phyloP scores from a whole-genome alignment of 805 yeast species.

The Peterozyma xylosa region DNA sequence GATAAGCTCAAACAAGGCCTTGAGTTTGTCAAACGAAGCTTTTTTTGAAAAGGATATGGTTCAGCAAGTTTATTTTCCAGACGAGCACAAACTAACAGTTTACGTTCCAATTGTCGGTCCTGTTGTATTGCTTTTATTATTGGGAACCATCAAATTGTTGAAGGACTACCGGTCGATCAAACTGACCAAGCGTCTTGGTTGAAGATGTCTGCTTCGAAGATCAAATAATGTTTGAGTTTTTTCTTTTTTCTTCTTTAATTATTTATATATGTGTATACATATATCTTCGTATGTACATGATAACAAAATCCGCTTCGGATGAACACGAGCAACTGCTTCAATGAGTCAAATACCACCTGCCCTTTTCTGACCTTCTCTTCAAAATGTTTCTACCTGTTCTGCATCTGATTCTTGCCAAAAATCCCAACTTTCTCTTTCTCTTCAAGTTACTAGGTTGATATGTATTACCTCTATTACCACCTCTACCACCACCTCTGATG shows the following conservation, averaged over 20 bases:
- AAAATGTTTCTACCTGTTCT: constrained; percentile 73
- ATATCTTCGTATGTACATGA: not conserved
- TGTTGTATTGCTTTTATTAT: constrained; percentile 50
- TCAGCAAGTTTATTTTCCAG: constrained; percentile 90
- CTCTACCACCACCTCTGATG: constrained; percentile 28
- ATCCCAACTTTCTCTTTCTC: constrained; percentile 86
- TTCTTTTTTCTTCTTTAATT: not conserved
- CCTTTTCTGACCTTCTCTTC: constrained; percentile 74
- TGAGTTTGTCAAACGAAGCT: constrained; percentile 59
- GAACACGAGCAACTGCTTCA: constrained; percentile 21
- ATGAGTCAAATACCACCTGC: constrained; percentile 89
- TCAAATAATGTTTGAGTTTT: not conserved
- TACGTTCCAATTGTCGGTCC: constrained; percentile 91
- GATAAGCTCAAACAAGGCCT: constrained; percentile 28
- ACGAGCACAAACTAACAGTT: constrained; percentile 92
- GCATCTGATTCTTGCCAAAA: constrained; percentile 73
- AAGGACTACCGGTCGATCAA: constrained; percentile 21
- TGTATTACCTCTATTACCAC: constrained; percentile 88
- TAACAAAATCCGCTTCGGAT: too few relatives aligned
- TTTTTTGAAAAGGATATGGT: constrained; percentile 94
- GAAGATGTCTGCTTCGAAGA: too few relatives aligned
- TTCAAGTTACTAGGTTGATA: constrained; percentile 90
- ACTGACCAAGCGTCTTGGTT: too few relatives aligned
- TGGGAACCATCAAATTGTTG: constrained; percentile 42
- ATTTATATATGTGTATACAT: not conserved